Percentiles rank a stretch among this genome's conserved stretches.
Conservation (phyloP, 2,329 filamentous ascomycete genomes). For the Madurella fahalii region DNA sequence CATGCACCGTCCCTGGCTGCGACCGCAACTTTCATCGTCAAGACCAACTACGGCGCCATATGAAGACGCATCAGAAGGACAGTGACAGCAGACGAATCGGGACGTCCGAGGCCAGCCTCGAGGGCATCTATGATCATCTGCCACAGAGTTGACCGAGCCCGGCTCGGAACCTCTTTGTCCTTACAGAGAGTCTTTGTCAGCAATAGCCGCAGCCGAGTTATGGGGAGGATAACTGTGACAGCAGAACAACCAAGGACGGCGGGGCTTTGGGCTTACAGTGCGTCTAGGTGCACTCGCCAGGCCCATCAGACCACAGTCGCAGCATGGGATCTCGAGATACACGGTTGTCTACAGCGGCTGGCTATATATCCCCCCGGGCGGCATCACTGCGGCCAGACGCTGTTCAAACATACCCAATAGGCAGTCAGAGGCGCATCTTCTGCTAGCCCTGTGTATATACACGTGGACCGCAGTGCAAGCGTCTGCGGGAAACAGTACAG, state of each 20-base stretch:
- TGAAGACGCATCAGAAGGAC: conserved; percentile 31
- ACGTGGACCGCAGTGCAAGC: too few species aligned
- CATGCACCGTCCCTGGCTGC: conserved; percentile 47
- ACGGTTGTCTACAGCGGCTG: too few species aligned
- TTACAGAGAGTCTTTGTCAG: not conserved
- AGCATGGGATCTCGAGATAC: too few species aligned
- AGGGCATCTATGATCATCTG: conserved; percentile 2
- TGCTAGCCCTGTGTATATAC: too few species aligned
- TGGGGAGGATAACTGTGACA: not conserved
- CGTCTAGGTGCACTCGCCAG: too few species aligned
- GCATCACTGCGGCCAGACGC: too few species aligned
- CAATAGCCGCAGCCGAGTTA: not conserved
- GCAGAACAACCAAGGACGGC: not conserved
- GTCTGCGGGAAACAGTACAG: too few species aligned
- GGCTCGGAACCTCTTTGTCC: not conserved
- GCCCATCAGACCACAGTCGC: too few species aligned
- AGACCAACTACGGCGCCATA: conserved; percentile 58
- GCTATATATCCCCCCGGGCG: too few species aligned
- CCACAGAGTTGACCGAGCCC: conserved; percentile 4
- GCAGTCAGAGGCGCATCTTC: too few species aligned
- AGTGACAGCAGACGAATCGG: conserved; percentile 3
- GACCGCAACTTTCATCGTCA: conserved; percentile 55
- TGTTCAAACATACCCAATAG: too few species aligned
- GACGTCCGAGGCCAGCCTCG: conserved; percentile 1
- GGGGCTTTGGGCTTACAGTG: too few species aligned